phyloP scores from a whole-genome alignment of 2,329 filamentous ascomycete genomes.

The Amauroascus verrucosus region DNA sequence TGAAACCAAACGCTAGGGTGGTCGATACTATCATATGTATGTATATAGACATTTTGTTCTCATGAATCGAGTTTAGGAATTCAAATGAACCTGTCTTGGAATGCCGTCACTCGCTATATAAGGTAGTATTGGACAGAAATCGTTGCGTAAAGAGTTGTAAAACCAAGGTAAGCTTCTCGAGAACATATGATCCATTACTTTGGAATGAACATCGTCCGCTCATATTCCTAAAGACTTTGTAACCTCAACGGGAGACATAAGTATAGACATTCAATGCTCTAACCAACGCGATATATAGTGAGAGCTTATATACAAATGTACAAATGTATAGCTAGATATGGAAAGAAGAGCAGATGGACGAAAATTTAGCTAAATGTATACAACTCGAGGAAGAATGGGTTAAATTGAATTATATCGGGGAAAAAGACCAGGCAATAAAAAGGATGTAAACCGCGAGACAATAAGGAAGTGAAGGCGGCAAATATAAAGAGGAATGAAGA shows the following conservation, averaged over 20 bases:
- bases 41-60: too few relatives aligned
- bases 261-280: background rate
- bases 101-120: too few relatives aligned
- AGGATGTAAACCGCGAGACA: background rate
- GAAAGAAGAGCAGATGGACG: background rate
- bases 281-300: background rate
- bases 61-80: too few relatives aligned
- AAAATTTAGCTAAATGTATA: background rate
- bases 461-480: background rate
- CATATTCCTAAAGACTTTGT: background rate
- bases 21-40: too few relatives aligned
- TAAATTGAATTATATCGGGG: background rate
- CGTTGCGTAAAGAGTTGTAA: too few relatives aligned
- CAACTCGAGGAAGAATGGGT: too few relatives aligned
- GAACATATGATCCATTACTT: too few relatives aligned
- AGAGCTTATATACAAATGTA: background rate
- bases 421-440: background rate
- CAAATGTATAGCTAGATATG: background rate
- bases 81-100: too few relatives aligned
- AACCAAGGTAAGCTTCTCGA: too few relatives aligned
- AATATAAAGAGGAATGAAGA: background rate
- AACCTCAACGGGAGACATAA: background rate
- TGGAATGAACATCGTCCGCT: too few relatives aligned
- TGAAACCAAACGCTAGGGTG: too few relatives aligned
- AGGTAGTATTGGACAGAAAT: too few relatives aligned